A percentile compares a stretch with the other conserved stretches of the same genome.
These are phyloP conservation scores for Candida awuae DNA, from an alignment of 805 yeast species.

Conservation along the genomic window DNA sequence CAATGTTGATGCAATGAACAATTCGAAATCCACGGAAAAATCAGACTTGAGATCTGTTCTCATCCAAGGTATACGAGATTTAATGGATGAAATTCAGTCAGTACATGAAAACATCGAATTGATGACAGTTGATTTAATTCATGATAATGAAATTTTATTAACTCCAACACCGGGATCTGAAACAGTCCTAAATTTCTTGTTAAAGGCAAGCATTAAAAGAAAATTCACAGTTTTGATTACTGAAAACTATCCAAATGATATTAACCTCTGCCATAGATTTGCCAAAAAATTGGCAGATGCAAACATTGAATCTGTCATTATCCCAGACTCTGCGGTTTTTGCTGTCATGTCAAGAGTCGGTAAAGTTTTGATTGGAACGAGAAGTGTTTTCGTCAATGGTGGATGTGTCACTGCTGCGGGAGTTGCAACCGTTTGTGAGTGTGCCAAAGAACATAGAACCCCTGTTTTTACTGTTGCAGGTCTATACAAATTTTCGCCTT, in stretches of 20 bases:
- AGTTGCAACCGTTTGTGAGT: slow-evolving; percentile 85
- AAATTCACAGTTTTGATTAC: slow-evolving; percentile 87
- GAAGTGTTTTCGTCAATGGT: slow-evolving; percentile 92
- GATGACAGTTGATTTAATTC: slow-evolving; percentile 88
- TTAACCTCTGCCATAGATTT: slow-evolving; percentile 66
- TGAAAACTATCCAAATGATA: slow-evolving; percentile 86
- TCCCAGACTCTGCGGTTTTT: slow-evolving; percentile 87
- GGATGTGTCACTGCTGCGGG: slow-evolving; percentile 89
- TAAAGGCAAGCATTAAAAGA: slow-evolving; percentile 83
- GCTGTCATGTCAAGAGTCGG: slow-evolving; percentile 98
- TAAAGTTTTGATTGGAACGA: slow-evolving; percentile 87
- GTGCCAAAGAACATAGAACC: slow-evolving; percentile 92
- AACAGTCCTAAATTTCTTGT: slow-evolving; percentile 78
- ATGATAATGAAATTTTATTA: slow-evolving; percentile 75
- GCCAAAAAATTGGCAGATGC: slow-evolving; percentile 75
- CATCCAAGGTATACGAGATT: slow-evolving; percentile 86
- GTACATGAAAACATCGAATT: slow-evolving; percentile 86
- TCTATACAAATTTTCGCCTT: slow-evolving; percentile 82
- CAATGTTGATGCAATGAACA: slow-evolving; percentile 13
- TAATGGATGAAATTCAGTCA: slow-evolving; percentile 83
- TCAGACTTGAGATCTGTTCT: slow-evolving; percentile 75
- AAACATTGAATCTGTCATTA: slow-evolving; percentile 80
- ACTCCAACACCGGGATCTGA: slow-evolving; percentile 94
- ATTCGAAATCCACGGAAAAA: slow-evolving; percentile 17
- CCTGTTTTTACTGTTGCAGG: slow-evolving; percentile 97